Evolutionary conservation across 2,329 filamentous ascomycete species (phyloP).

Genomic region (Bisporella sp.): DNA sequence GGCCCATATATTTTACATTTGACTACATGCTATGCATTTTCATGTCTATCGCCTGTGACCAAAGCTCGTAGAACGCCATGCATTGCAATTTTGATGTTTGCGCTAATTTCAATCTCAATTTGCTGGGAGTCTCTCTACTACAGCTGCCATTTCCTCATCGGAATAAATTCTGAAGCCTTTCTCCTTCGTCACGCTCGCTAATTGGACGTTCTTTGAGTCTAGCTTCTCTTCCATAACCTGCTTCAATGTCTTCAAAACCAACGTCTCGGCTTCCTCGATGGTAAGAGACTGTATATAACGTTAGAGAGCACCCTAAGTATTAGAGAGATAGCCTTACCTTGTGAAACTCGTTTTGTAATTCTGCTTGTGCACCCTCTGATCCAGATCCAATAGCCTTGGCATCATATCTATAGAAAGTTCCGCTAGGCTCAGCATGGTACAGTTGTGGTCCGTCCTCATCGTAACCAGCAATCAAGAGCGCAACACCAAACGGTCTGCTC

Average conservation of each 20-base stretch:
- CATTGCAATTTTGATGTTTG: background rate
- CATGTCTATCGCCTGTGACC: background rate
- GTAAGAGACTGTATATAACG: slow-evolving; percentile 62
- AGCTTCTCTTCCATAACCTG: slow-evolving; percentile 99
- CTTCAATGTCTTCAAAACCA: slow-evolving; percentile 96
- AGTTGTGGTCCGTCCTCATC: slow-evolving; percentile 95
- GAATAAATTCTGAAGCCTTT: slow-evolving; percentile 98
- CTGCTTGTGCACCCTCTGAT: slow-evolving; percentile 93
- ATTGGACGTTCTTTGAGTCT: slow-evolving; percentile 95
- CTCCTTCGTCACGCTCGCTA: slow-evolving; percentile 96
- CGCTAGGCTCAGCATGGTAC: slow-evolving; percentile 96
- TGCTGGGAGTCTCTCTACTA: slow-evolving; percentile 74
- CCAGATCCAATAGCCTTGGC: slow-evolving; percentile 98
- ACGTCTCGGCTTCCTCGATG: slow-evolving; percentile 83
- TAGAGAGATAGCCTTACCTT: slow-evolving; percentile 45
- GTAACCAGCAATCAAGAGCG: slow-evolving; percentile 90
- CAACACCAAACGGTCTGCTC: slow-evolving; percentile 94
- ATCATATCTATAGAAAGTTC: slow-evolving; percentile 98
- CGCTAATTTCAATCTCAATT: slow-evolving; percentile 36
- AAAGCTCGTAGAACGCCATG: background rate
- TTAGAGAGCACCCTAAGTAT: slow-evolving; percentile 13
- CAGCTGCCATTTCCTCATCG: slow-evolving; percentile 92
- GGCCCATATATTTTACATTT: background rate
- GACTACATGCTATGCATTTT: background rate
- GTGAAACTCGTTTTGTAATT: slow-evolving; percentile 98